A percentile compares a stretch with the other conserved stretches of the same genome.
Conservation (phyloP, 495 filamentous ascomycete genomes). For the Pseudevernia furfuracea region DNA sequence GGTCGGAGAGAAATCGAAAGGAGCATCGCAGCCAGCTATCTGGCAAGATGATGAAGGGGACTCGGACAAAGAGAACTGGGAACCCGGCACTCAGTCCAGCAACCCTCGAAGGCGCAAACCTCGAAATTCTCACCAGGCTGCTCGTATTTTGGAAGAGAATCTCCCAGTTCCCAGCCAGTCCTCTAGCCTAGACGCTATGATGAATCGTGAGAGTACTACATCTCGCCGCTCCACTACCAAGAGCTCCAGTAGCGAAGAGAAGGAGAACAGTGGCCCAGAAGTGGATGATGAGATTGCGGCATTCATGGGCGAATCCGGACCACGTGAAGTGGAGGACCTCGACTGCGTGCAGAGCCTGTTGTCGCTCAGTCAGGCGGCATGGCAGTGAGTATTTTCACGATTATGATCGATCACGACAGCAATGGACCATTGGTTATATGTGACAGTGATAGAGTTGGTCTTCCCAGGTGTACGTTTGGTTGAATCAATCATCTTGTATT, state of each 20-base stretch:
- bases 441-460: neutral
- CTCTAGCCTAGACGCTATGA: slow-evolving; percentile 16
- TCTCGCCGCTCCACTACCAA: slow-evolving; percentile 1
- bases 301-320: slow-evolving; percentile 62
- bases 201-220: slow-evolving; percentile 8
- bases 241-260: slow-evolving; percentile 21
- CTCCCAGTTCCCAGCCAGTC: slow-evolving; percentile 27
- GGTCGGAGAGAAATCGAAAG: slow-evolving; percentile 20
- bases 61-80: slow-evolving; percentile 94
- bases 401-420: slow-evolving; percentile 15
- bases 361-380: slow-evolving; percentile 61
- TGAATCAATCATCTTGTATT: neutral
- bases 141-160: slow-evolving; percentile 40
- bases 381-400: slow-evolving; percentile 37
- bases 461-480: neutral
- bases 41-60: slow-evolving; percentile 49
- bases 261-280: slow-evolving; percentile 34
- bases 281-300: slow-evolving; percentile 53
- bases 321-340: slow-evolving; percentile 57
- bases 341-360: slow-evolving; percentile 74
- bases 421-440: neutral
- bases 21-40: slow-evolving; percentile 28
- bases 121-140: neutral
- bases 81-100: slow-evolving; percentile 45
- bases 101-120: slow-evolving; percentile 28